These are phyloP conservation scores for Leccinum arenicola DNA, from an alignment of 768 basidiomycete species.

Conservation along the genomic window DNA sequence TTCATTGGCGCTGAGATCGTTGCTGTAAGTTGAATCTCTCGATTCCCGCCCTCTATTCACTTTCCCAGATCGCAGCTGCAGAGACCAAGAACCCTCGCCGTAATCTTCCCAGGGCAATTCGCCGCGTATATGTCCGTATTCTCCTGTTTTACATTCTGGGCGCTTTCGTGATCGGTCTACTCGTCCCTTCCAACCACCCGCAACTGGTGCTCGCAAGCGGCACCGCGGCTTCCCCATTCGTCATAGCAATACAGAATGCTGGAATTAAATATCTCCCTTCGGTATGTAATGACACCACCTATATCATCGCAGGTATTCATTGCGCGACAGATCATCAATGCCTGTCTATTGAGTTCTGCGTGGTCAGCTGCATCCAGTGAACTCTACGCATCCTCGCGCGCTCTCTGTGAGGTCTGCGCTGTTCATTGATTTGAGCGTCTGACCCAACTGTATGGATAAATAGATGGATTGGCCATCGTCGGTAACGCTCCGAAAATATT, in stretches of 20 bases:
- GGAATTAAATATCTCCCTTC: neutral
- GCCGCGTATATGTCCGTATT: neutral
- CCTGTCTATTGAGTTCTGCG: neutral
- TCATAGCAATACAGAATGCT: neutral
- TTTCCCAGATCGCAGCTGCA: neutral
- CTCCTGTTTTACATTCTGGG: neutral
- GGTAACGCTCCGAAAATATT: constrained; percentile 87
- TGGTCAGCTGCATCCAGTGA: neutral
- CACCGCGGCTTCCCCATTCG: neutral
- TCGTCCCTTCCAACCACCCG: neutral
- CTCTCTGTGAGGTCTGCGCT: constrained; percentile 58
- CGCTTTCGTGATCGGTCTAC: neutral
- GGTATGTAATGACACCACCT: neutral
- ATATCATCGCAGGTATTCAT: neutral
- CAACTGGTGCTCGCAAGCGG: neutral
- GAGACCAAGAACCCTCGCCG: neutral
- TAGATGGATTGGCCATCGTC: constrained; percentile 76
- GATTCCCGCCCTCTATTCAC: neutral
- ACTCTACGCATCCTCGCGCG: constrained; percentile 61
- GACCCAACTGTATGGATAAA: neutral
- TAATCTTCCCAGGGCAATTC: neutral
- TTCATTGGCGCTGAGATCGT: neutral
- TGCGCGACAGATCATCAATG: neutral
- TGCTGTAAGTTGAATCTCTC: neutral
- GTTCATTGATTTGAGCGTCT: neutral